phyloP scores from a whole-genome alignment of 2,329 filamentous ascomycete species.

The Fusarium nanum region DNA sequence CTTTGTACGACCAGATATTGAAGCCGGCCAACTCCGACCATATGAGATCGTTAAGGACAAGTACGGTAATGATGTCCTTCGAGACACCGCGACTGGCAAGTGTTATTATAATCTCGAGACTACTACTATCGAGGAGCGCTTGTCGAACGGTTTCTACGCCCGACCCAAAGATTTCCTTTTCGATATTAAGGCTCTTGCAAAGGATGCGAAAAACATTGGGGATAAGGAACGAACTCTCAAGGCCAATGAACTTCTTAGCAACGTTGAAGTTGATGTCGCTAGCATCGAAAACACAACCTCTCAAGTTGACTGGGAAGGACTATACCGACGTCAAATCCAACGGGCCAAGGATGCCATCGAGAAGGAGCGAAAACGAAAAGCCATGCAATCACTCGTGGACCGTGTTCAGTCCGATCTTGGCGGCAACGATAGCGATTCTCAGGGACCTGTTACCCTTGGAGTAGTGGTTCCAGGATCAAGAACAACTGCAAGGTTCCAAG shows the following conservation, averaged over 20 bases:
- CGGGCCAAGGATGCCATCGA: conserved; percentile 70
- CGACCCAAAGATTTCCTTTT: conserved; percentile 88
- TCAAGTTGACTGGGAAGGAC: conserved; percentile 81
- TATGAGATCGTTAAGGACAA: conserved; percentile 85
- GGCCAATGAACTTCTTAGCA: conserved; percentile 90
- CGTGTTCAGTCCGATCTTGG: conserved; percentile 63
- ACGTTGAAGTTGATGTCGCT: conserved; percentile 93
- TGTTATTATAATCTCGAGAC: conserved; percentile 97
- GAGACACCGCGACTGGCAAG: conserved; percentile 80
- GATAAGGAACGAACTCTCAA: conserved; percentile 86
- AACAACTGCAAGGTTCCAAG: conserved; percentile 66
- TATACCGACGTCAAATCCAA: conserved; percentile 79
- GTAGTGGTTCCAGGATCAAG: conserved; percentile 69
- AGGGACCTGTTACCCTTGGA: conserved; percentile 70
- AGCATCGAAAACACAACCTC: conserved; percentile 76
- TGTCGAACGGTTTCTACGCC: conserved; percentile 96
- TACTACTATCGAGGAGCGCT: conserved; percentile 91
- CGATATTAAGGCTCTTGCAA: conserved; percentile 86
- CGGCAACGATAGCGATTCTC: conserved; percentile 65
- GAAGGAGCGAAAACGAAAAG: conserved; percentile 71
- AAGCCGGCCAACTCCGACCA: conserved; percentile 70
- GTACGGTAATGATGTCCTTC: conserved; percentile 79
- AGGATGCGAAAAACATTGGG: conserved; percentile 84
- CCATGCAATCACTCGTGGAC: conserved; percentile 66
- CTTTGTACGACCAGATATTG: conserved; percentile 69